Evolutionary conservation across 345 rosid species (phyloP).

Genomic region (Syzygium grande): DNA sequence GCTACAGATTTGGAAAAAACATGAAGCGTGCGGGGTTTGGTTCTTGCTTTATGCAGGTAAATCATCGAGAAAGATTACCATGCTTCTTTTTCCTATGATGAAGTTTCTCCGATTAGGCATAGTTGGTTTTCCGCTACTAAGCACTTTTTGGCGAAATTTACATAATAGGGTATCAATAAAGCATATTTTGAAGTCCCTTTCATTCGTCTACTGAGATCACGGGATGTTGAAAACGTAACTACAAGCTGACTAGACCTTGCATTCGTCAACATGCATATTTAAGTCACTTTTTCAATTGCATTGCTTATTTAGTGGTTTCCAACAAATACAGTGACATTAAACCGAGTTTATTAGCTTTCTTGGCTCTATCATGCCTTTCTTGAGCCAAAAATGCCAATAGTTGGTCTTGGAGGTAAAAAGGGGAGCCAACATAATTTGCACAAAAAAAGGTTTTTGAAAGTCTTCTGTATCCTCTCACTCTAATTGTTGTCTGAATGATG

Average conservation of each 20-base stretch:
- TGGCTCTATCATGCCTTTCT: background rate
- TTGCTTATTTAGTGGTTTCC: background rate
- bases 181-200: background rate
- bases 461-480: background rate
- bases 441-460: background rate
- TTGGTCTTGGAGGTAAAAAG: background rate
- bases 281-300: background rate
- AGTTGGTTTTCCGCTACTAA: background rate
- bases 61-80: background rate
- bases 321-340: background rate
- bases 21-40: conserved; percentile 84
- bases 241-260: background rate
- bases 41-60: conserved; percentile 23
- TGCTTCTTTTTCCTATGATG: background rate
- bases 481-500: background rate
- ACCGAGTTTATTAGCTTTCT: background rate
- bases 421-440: background rate
- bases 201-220: background rate
- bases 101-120: background rate
- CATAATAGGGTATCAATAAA: background rate
- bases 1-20: conserved; percentile 88
- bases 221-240: background rate
- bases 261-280: background rate
- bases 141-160: background rate
- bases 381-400: background rate